Evolutionary conservation across 257 asterid genomes (phyloP).

Genomic region (Anisodus acutangulus): DNA sequence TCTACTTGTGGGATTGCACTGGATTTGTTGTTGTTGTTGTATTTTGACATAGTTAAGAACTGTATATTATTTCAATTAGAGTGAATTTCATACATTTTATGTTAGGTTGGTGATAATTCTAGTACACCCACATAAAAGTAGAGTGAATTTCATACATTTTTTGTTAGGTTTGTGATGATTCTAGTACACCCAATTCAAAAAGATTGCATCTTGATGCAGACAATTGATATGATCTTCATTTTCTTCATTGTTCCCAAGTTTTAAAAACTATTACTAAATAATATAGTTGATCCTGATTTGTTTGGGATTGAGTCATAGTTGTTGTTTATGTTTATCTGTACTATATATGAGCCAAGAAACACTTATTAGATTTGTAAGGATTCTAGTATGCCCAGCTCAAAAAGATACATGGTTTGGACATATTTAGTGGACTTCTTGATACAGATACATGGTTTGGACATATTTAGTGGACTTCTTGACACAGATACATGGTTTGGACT

Average conservation of each 20-base stretch:
- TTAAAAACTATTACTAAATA: neutral
- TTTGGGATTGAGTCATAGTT: neutral
- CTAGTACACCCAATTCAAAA: neutral
- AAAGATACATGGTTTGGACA: neutral
- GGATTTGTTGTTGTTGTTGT: neutral
- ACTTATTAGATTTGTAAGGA: neutral
- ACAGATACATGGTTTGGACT: neutral
- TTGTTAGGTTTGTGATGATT: neutral
- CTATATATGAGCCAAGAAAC: neutral
- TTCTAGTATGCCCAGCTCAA: neutral
- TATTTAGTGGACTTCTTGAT: neutral
- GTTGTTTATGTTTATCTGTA: neutral
- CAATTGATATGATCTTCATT: constrained; percentile 23
- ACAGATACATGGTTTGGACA: neutral
- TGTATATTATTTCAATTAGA: neutral
- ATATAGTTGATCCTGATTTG: neutral
- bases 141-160: neutral
- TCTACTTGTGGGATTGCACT: too few relatives aligned
- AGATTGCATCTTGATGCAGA: neutral
- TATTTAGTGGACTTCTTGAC: neutral
- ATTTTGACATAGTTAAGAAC: neutral
- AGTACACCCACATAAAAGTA: neutral
- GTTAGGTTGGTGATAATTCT: neutral
- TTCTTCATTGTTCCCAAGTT: neutral
- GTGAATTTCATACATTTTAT: neutral